phyloP scores from a whole-genome alignment of 345 rosid genomes.

The Clarkia xantiana region DNA sequence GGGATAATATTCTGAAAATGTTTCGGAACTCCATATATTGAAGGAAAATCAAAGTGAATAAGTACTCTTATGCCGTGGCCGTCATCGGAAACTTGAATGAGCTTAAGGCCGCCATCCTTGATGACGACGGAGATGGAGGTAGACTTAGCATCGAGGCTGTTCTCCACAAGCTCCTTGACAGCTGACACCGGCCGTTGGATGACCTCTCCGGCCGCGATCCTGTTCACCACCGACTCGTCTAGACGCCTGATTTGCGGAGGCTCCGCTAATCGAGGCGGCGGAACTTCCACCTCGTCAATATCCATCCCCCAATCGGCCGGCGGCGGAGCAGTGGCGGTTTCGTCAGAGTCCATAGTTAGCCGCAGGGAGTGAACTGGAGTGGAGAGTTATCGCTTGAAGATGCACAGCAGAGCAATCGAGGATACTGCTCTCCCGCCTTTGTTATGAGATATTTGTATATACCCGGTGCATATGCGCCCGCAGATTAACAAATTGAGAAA shows the following conservation, averaged over 20 bases:
- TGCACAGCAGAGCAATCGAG: neutral
- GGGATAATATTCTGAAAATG: too few relatives aligned
- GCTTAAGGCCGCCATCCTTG: conserved; percentile 97
- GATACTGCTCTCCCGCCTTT: conserved; percentile 2
- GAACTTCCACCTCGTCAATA: conserved; percentile 13
- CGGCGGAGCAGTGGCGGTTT: neutral
- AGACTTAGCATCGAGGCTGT: conserved; percentile 85
- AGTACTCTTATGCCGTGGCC: conserved; percentile 87
- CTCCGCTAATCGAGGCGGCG: conserved; percentile 18
- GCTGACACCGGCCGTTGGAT: conserved; percentile 91
- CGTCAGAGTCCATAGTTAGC: neutral
- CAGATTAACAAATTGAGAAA: too few relatives aligned
- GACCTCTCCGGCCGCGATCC: conserved; percentile 97
- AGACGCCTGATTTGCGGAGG: conserved; percentile 75
- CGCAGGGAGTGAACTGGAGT: neutral
- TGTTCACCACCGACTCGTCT: conserved; percentile 72
- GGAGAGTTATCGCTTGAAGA: neutral
- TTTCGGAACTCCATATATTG: neutral
- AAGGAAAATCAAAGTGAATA: neutral
- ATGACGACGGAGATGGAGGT: conserved; percentile 56
- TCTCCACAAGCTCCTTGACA: conserved; percentile 91
- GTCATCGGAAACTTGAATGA: conserved; percentile 95
- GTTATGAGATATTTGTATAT: too few relatives aligned
- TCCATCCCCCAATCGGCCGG: conserved; percentile 18
- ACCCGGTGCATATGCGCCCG: too few relatives aligned